Evolutionary conservation across 257 asterid genomes (phyloP), one percentile per base, ranked within the genome.

Genomic region (Mentha longifolia): DNA sequence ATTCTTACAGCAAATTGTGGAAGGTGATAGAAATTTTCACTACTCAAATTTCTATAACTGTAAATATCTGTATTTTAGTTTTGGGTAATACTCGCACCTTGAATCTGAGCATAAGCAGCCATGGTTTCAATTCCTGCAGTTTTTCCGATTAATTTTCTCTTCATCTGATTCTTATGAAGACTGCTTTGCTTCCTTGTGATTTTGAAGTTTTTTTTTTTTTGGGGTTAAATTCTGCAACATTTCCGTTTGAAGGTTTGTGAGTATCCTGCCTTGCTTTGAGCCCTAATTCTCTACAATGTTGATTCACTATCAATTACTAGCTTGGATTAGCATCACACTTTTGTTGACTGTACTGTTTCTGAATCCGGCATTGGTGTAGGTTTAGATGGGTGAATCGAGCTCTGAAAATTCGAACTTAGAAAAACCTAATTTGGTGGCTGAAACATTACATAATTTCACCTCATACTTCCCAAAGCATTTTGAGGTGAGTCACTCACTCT

Each of bases 351-450:
- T 25, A 31, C 15, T 43, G 17, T 39, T 16, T 54, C 57, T 12
- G 17, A 15, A 47, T 39, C 65, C 59, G 43, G 59, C 54, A 45
- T 25, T 56, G n/a, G 2, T 35, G 19, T 72, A 74, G 77, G 73
- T 55, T 50, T 55, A 31, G 62, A 76, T 77, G 84, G 80, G 67
- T 22, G 81, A 68, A 13, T 45, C 17, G 35, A 54, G 63, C 55
- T 28, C 71, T 41, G 67, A 52, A 55, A 55, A 37, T 49, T 57
- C 78, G 6, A 57, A 66, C 10, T 35, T 65, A 42, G 56, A 77
- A 63, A 64, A 77, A 43, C 82, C 85, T 49, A 71, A 70, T 78
- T 65, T 61, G 73, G 25, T 69, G 60, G 9, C 72, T 37, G 64
- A 67, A 69, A 63, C 77, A 16, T 67, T 82, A n/a, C 33, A 5